These are phyloP conservation scores for Zasmidium angulare DNA, from an alignment of 2,329 filamentous ascomycete genomes.

Conservation along the genomic window DNA sequence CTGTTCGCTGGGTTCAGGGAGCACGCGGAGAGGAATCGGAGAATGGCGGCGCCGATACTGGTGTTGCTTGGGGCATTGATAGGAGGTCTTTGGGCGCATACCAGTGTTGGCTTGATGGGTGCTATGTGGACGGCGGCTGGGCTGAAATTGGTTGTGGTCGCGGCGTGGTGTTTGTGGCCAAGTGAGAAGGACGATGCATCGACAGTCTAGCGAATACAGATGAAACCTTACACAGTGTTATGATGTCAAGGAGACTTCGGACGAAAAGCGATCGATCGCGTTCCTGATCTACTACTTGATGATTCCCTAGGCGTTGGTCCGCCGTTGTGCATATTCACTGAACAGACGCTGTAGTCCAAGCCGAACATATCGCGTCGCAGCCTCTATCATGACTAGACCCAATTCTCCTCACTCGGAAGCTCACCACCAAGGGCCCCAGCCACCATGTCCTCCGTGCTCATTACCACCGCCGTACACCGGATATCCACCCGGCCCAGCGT, in stretches of 20 bases:
- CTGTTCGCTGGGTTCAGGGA: slow-evolving; percentile 42
- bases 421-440: background rate
- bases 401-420: no score
- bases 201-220: background rate
- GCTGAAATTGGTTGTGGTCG: slow-evolving; percentile 40
- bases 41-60: slow-evolving; percentile 51
- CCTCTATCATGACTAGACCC: background rate
- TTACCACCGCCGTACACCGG: slow-evolving; percentile 2
- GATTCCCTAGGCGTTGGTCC: background rate
- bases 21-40: slow-evolving; percentile 56
- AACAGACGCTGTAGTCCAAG: background rate
- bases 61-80: slow-evolving; percentile 55
- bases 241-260: background rate
- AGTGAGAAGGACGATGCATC: slow-evolving; percentile 29
- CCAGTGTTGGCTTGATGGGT: slow-evolving; percentile 50
- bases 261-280: background rate
- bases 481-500: background rate
- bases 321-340: background rate
- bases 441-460: background rate
- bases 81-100: slow-evolving; percentile 57
- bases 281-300: background rate
- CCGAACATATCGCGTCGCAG: background rate
- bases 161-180: slow-evolving; percentile 45
- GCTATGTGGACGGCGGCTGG: slow-evolving; percentile 50
- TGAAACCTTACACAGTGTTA: background rate